Evolutionary conservation across 1,284 basidiomycete species (phyloP).

Genomic region (Ceratorhiza oryzae-sativae): DNA sequence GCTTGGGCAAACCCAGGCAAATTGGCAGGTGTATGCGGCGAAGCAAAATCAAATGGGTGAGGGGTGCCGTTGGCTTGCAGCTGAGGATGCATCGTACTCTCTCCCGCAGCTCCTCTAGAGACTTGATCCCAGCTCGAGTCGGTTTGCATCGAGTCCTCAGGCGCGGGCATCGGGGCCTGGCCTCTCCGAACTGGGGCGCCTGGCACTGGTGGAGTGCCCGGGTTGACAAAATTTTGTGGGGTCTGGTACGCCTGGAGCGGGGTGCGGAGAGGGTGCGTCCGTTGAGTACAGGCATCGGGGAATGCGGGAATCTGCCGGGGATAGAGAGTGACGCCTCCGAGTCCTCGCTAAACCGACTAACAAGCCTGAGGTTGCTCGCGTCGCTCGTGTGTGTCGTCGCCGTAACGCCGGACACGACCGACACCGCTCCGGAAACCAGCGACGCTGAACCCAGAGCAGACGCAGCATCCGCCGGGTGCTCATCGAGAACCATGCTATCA

Average conservation of each 20-base stretch:
- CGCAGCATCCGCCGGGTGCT: background rate
- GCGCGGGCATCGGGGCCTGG: conserved; percentile 18
- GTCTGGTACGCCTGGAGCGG: conserved; percentile 32
- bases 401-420: conserved; percentile 27
- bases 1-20: background rate
- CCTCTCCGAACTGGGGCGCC: conserved; percentile 19
- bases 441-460: conserved; percentile 25
- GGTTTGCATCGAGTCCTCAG: conserved; percentile 33
- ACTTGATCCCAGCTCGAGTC: conserved; percentile 36
- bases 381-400: conserved; percentile 37
- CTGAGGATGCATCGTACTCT: conserved; percentile 28
- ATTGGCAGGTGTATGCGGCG: conserved; percentile 38
- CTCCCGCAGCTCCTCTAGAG: conserved; percentile 13
- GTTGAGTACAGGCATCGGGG: background rate
- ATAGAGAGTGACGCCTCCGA: conserved; percentile 18
- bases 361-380: conserved; percentile 22
- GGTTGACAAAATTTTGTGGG: background rate
- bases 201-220: background rate
- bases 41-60: background rate
- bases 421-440: conserved; percentile 29
- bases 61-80: conserved; percentile 22
- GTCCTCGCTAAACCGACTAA: conserved; percentile 34
- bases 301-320: conserved; percentile 27
- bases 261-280: conserved; percentile 30
- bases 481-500: conserved; percentile 26